phyloP scores from a whole-genome alignment of 371 early-diverging fungal species.

The Massospora cicadina region DNA sequence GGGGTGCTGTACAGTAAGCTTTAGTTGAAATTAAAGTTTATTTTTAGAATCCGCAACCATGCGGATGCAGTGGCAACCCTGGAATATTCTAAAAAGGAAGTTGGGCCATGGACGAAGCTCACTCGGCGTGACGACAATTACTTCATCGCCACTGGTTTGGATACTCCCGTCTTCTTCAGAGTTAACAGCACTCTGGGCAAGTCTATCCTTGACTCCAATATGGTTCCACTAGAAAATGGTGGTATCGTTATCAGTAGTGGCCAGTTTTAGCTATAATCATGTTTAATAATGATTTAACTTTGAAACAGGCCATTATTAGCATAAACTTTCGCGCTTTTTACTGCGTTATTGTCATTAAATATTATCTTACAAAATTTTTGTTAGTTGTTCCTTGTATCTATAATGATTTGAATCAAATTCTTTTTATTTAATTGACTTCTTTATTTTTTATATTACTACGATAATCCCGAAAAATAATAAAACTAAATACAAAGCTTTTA shows the following conservation, averaged over 20 bases:
- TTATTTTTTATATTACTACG: no score
- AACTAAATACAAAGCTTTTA: no score
- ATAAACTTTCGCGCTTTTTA: no score
- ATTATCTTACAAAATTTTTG: no score
- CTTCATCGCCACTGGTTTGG: constrained; percentile 1
- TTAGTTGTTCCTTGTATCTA: no score
- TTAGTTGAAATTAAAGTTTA: neutral
- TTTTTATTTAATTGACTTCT: no score
- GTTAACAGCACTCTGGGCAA: neutral
- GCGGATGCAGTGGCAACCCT: neutral
- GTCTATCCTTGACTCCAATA: neutral
- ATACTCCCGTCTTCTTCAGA: neutral
- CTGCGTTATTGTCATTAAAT: no score
- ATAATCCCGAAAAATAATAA: no score
- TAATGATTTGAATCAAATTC: no score
- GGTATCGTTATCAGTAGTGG: neutral
- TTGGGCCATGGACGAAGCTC: neutral
- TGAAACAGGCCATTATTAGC: no score
- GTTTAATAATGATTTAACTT: no score
- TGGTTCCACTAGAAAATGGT: neutral
- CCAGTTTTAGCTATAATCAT: constrained; percentile 10
- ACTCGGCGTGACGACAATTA: constrained; percentile 8
- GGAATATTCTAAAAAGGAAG: neutral
- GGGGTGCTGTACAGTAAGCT: constrained; percentile 11
- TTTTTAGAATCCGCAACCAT: constrained; percentile 4